A percentile compares a stretch with the other conserved stretches of the same genome.
Evolutionary conservation across 2,329 filamentous ascomycete species (phyloP).

Genomic region (Aspergillus novoparasiticus): DNA sequence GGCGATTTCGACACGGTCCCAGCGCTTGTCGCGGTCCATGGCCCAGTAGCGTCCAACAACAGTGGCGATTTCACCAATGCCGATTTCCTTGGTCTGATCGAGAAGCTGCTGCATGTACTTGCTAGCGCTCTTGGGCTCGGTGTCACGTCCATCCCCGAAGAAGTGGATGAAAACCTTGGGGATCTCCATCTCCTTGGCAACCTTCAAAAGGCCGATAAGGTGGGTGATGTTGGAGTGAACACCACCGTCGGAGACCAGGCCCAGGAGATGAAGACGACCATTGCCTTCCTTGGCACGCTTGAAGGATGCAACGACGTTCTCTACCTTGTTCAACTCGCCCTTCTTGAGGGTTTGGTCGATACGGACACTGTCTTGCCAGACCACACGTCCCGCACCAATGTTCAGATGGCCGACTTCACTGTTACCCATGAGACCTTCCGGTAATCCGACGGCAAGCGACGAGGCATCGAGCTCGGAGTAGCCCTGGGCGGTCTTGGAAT

Average conservation of each 20-base stretch:
- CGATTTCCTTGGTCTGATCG: slow-evolving; percentile 78
- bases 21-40: slow-evolving; percentile 99
- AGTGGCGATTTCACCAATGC: slow-evolving; percentile 83
- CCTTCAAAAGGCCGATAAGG: slow-evolving; percentile 80
- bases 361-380: slow-evolving; percentile 97
- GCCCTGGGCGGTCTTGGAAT: slow-evolving; percentile 74
- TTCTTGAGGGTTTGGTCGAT: slow-evolving; percentile 94
- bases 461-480: slow-evolving; percentile 95
- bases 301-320: slow-evolving; percentile 77
- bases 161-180: slow-evolving; percentile 98
- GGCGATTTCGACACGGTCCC: slow-evolving; percentile 90
- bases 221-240: slow-evolving; percentile 97
- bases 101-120: slow-evolving; percentile 87
- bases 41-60: slow-evolving; percentile 95
- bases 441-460: slow-evolving; percentile 90
- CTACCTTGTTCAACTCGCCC: slow-evolving; percentile 72
- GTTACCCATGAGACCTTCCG: slow-evolving; percentile 98
- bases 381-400: slow-evolving; percentile 94
- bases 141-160: slow-evolving; percentile 97
- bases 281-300: slow-evolving; percentile 81
- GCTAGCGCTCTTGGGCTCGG: slow-evolving; percentile 90
- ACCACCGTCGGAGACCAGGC: slow-evolving; percentile 91
- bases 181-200: slow-evolving; percentile 84
- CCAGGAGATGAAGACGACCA: slow-evolving; percentile 87
- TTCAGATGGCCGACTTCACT: slow-evolving; percentile 98